phyloP scores from a whole-genome alignment of 768 basidiomycete species.

The Termitomyces heimii region DNA sequence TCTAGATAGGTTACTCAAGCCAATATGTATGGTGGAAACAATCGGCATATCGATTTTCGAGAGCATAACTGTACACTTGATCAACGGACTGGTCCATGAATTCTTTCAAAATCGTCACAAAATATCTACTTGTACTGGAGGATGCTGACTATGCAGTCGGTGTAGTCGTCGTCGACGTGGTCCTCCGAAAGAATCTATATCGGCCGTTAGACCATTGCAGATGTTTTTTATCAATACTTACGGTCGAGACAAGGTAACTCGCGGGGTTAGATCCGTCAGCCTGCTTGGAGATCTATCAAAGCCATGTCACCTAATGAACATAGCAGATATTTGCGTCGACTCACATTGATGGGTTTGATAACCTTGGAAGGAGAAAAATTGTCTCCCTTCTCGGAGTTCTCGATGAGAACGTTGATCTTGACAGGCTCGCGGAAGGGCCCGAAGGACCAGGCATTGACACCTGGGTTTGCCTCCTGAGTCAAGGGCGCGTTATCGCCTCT shows the following conservation, averaged over 20 bases:
- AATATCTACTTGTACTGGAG: conserved; percentile 7
- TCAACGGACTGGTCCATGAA: neutral
- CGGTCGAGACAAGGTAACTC: conserved; percentile 1
- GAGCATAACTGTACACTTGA: neutral
- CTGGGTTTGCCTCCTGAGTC: neutral
- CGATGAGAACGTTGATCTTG: neutral
- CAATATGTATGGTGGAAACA: neutral
- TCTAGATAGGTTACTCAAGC: neutral
- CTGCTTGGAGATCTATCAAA: neutral
- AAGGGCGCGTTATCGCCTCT: conserved; percentile 1
- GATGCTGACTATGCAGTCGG: conserved; percentile 8
- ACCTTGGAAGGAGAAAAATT: conserved; percentile 1
- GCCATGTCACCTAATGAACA: neutral
- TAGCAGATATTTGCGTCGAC: neutral
- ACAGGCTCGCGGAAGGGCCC: conserved; percentile 8
- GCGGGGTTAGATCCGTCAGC: neutral
- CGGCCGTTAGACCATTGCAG: neutral
- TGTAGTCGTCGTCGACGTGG: conserved; percentile 6
- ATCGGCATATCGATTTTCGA: neutral
- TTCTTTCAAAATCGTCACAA: neutral
- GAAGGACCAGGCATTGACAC: neutral
- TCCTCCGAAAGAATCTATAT: conserved; percentile 8
- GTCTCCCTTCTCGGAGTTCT: neutral
- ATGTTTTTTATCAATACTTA: neutral
- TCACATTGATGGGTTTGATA: conserved; percentile 2